A percentile compares a stretch with the other conserved stretches of the same genome.
These are phyloP conservation scores for Naematelia aurantialba DNA, from an alignment of 768 basidiomycete species.

Conservation along the genomic window DNA sequence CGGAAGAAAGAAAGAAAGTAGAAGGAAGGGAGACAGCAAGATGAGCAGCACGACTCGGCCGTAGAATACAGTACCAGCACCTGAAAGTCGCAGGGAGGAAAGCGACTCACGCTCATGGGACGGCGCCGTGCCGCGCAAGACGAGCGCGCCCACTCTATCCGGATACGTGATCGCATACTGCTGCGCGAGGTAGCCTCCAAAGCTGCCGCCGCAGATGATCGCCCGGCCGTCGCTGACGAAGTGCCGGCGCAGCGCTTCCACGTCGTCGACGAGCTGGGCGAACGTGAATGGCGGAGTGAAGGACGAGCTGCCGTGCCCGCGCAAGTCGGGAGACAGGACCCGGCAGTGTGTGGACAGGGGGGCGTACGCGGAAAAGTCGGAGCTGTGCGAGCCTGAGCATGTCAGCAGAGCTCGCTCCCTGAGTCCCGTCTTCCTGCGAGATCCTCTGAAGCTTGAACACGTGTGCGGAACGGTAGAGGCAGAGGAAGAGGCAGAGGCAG, in stretches of 20 bases:
- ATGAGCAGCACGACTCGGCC: too few species aligned
- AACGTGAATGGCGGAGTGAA: constrained; percentile 20
- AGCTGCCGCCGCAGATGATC: constrained; percentile 27
- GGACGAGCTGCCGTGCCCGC: constrained; percentile 22
- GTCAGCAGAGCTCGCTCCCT: background rate
- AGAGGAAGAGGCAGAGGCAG: too few species aligned
- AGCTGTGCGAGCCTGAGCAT: constrained; percentile 18
- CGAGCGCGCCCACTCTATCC: constrained; percentile 9
- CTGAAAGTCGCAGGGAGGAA: background rate
- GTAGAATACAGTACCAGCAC: background rate
- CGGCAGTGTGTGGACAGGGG: constrained; percentile 6
- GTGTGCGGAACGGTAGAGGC: too few species aligned
- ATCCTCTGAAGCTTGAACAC: too few species aligned
- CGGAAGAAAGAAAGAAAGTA: too few species aligned
- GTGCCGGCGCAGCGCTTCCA: constrained; percentile 12
- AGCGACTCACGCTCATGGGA: constrained; percentile 23
- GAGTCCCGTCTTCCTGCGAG: too few species aligned
- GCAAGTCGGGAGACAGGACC: constrained; percentile 18
- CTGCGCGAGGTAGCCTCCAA: constrained; percentile 18
- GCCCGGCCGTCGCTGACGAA: constrained; percentile 10
- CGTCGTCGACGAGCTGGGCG: constrained; percentile 18
- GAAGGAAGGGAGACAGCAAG: too few species aligned
- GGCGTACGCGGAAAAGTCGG: constrained; percentile 18
- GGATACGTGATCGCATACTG: constrained; percentile 23
- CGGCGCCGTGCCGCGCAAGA: constrained; percentile 22